Evolutionary conservation across 768 basidiomycete genomes (phyloP), one percentile per base, ranked within the genome.

Genomic region (Suillus hirtellus): DNA sequence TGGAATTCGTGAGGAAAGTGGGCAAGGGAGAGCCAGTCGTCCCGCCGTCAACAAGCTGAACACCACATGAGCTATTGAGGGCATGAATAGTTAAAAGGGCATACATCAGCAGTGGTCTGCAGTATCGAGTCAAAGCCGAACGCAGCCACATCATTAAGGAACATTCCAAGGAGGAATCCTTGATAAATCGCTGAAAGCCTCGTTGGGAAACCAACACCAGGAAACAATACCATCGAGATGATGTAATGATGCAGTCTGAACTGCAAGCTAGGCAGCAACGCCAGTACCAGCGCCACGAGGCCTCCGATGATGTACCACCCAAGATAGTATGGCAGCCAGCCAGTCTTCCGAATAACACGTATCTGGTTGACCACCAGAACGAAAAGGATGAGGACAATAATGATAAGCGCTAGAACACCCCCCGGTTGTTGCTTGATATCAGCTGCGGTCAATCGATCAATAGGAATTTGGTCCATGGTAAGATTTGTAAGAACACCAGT

Each of bases 231-330:
- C 73, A 95, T 88, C 0, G 88, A 84, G 34, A 90, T 79, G 60
- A 95, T 84, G 70, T 95, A 95, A 72, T 95, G 94, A 69, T 96
- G 94, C 27, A 95, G 67, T 42, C 93, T 83, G 50, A 93, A 78
- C 58, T 84, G 75, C 54, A 94, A 72, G 6, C 84, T 87, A 11
- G 93, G 92, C 19, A 95, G 78, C 59, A 85, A 78, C 3, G 88
- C 83, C 52, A 95, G 72, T 5, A 93, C 84, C 14, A 92, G 70
- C 27, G 82, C 70, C n/a, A 88, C 80, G 17, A 91, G 73, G 1
- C 86, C 92, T 15, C 89, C 90, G 37, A 80, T 70, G 43, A 84
- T 75, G 70, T 90, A 91, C 90, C 93, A 93, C 7, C 80, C 81
- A 38, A 88, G 71, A 71, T 95, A 95, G 70, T 86, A 83, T 5